Conservation (phyloP, 139 green algal species). For the Haematococcus sp. region DNA sequence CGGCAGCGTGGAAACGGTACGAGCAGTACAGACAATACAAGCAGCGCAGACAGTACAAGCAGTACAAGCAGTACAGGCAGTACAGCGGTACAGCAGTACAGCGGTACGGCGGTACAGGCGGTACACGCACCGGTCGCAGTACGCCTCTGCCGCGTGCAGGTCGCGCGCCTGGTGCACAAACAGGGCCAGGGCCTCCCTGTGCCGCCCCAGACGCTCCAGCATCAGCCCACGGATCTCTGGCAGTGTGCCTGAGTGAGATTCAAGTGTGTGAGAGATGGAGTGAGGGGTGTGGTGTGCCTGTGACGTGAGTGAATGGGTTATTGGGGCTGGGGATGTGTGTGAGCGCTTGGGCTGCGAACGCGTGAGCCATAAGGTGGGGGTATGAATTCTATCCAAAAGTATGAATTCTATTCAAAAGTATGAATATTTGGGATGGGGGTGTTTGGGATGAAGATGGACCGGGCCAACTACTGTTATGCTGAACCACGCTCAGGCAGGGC, state of each 20-base stretch:
- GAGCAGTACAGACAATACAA: no score
- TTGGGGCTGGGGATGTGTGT: background rate
- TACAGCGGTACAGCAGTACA: background rate
- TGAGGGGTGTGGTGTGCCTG: background rate
- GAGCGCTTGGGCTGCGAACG: background rate
- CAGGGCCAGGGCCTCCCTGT: slow-evolving; percentile 71
- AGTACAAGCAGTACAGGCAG: no score
- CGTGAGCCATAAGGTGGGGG: background rate
- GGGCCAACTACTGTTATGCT: no score
- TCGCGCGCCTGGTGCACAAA: slow-evolving; percentile 61
- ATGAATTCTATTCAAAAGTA: no score
- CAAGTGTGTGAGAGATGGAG: no score
- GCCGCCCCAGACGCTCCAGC: slow-evolving; percentile 69
- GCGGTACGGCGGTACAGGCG: background rate
- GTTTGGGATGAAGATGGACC: no score
- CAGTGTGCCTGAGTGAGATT: slow-evolving; percentile 35
- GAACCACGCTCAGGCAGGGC: no score
- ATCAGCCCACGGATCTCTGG: slow-evolving; percentile 78
- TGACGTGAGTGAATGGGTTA: background rate
- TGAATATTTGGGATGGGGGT: no score
- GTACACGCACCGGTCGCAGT: slow-evolving; percentile 64
- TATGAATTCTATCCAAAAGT: no score
- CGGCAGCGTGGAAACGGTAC: no score
- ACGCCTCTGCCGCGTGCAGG: slow-evolving; percentile 58
- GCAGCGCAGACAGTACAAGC: no score